phyloP scores from a whole-genome alignment of 1,139 yeast genomes.

The Saccharomyces hybrid region DNA sequence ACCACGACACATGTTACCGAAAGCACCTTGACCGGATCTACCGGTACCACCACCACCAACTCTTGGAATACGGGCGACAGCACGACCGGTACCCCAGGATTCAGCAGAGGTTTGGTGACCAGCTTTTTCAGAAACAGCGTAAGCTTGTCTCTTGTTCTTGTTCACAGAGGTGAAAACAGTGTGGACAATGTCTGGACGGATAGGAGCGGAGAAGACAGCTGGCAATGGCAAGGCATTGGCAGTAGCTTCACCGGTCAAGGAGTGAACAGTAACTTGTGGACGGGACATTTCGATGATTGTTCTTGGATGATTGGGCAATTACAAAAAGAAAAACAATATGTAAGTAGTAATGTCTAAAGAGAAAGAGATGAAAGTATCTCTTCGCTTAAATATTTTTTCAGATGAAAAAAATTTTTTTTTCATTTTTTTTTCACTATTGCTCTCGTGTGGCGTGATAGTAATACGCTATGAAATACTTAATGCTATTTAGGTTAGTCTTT shows the following conservation, averaged over 20 bases:
- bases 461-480: not conserved
- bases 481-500: not conserved
- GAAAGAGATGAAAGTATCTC: not conserved
- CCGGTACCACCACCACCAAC: conserved; percentile 99
- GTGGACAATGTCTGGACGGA: conserved; percentile 99
- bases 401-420: not conserved
- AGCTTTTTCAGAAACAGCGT: conserved; percentile 98
- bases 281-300: conserved; percentile 52
- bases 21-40: conserved; percentile 99
- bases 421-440: not conserved
- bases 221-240: conserved; percentile 85
- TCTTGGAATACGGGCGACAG: conserved; percentile 99
- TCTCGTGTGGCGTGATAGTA: not conserved
- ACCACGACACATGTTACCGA: conserved; percentile 99
- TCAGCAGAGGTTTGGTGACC: conserved; percentile 99
- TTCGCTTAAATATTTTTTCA: not conserved
- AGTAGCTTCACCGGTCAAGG: conserved; percentile 82
- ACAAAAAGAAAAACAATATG: not conserved
- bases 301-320: not conserved
- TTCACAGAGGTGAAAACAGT: conserved; percentile 95
- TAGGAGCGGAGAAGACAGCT: conserved; percentile 98
- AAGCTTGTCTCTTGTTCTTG: conserved; percentile 99
- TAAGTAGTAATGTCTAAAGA: not conserved
- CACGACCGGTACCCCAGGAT: conserved; percentile 99
- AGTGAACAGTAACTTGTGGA: conserved; percentile 95